Evolutionary conservation across 169 alveolate species (phyloP).

Genomic region (Plasmodium knowlesi): DNA sequence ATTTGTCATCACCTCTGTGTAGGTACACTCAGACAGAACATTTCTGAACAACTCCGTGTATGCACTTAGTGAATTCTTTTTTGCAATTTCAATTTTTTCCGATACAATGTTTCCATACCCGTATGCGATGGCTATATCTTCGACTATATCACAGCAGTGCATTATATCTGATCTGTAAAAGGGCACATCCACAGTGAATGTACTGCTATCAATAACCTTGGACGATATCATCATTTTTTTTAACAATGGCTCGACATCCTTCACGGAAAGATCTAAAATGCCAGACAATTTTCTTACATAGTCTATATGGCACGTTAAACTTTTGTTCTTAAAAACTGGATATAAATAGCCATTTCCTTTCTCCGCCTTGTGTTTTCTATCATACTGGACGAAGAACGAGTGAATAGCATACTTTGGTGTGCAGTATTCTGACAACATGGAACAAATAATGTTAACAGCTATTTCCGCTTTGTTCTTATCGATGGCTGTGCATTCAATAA

Average conservation of each 20-base stretch:
- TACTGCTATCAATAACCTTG: constrained; percentile 28
- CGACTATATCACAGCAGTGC: constrained; percentile 96
- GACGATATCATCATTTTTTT: constrained; percentile 85
- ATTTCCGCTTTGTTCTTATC: constrained; percentile 82
- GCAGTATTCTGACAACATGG: constrained; percentile 67
- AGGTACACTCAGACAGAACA: constrained; percentile 77
- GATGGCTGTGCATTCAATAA: constrained; percentile 97
- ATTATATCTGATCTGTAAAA: constrained; percentile 94
- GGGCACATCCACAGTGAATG: constrained; percentile 87
- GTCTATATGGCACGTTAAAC: constrained; percentile 45
- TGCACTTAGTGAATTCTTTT: constrained; percentile 51
- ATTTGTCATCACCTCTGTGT: constrained; percentile 83
- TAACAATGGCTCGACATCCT: constrained; percentile 66
- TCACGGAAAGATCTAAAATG: constrained; percentile 73
- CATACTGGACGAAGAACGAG: constrained; percentile 39
- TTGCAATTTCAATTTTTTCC: constrained; percentile 21
- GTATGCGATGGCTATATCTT: constrained; percentile 96
- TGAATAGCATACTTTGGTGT: constrained; percentile 42
- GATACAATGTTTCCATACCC: constrained; percentile 91
- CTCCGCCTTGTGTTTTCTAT: constrained; percentile 24
- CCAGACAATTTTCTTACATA: constrained; percentile 79
- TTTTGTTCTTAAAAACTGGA: constrained; percentile 31
- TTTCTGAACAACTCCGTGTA: constrained; percentile 65
- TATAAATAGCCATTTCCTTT: constrained; percentile 37
- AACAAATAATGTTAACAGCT: constrained; percentile 66